phyloP scores from a whole-genome alignment of 1,284 basidiomycete genomes.

The Moesziomyces aphidis region DNA sequence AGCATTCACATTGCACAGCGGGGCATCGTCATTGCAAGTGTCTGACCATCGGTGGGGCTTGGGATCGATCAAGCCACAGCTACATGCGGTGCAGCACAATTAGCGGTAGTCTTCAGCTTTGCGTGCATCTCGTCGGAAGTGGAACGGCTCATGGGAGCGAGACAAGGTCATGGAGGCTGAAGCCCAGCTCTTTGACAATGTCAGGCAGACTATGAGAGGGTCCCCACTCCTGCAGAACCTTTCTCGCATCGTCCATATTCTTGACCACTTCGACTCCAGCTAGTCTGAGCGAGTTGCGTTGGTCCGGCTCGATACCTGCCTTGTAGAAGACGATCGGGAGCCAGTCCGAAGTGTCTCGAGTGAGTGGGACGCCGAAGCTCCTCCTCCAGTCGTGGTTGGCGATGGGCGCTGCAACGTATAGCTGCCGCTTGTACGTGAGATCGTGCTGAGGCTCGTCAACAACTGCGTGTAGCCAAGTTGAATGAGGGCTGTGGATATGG shows the following conservation, averaged over 20 bases:
- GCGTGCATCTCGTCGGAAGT: too few species aligned
- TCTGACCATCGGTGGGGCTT: too few species aligned
- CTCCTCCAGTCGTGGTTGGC: conserved; percentile 1
- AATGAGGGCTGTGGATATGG: background rate
- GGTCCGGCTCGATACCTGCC: background rate
- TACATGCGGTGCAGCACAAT: too few species aligned
- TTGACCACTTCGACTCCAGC: conserved; percentile 19
- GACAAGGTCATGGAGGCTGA: background rate
- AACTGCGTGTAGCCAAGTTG: conserved; percentile 6
- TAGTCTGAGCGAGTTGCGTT: conserved; percentile 1
- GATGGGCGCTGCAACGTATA: conserved; percentile 15
- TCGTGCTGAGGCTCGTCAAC: conserved; percentile 20
- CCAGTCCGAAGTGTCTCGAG: background rate
- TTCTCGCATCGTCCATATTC: conserved; percentile 5
- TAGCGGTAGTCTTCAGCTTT: too few species aligned
- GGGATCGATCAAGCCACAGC: too few species aligned
- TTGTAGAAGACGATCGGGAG: conserved; percentile 17
- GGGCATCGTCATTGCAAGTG: too few species aligned
- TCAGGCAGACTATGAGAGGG: background rate
- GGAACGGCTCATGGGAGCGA: background rate
- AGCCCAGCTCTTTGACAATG: background rate
- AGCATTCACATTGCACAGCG: too few species aligned
- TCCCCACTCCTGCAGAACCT: background rate
- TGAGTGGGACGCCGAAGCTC: background rate
- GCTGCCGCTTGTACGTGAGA: conserved; percentile 5